phyloP scores from a whole-genome alignment of 164 flowering plant species.

The Vitis labrusca region DNA sequence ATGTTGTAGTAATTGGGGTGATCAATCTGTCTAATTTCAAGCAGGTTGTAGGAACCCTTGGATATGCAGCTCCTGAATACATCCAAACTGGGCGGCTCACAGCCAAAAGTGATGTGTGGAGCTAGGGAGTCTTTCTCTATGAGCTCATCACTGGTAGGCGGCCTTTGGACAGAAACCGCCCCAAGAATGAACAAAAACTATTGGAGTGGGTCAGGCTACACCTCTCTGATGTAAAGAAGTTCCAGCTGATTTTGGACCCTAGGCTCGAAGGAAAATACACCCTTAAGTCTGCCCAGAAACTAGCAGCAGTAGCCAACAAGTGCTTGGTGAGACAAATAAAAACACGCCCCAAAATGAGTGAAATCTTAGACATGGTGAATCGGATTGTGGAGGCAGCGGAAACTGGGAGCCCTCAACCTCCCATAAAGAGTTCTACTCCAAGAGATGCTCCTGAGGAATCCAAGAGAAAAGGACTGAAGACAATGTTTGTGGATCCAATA shows the following conservation, averaged over 20 bases:
- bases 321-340: conserved; percentile 66
- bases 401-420: conserved; percentile 30
- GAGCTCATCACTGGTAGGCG: conserved; percentile 90
- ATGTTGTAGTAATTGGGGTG: neutral
- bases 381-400: conserved; percentile 40
- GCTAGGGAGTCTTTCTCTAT: conserved; percentile 88
- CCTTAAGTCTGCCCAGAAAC: conserved; percentile 60
- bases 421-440: conserved; percentile 19
- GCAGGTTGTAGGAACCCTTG: conserved; percentile 94
- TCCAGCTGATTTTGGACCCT: conserved; percentile 72
- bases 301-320: conserved; percentile 74
- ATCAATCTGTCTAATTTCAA: neutral
- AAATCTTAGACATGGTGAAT: conserved; percentile 67
- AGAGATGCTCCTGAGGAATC: conserved; percentile 17
- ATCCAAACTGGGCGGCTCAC: conserved; percentile 85
- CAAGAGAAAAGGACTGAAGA: conserved; percentile 25
- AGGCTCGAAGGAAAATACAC: conserved; percentile 57
- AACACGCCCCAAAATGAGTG: conserved; percentile 81
- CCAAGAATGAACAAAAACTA: conserved; percentile 76
- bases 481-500: conserved; percentile 34
- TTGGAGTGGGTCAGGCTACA: conserved; percentile 83
- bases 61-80: conserved; percentile 97
- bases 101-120: conserved; percentile 83
- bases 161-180: conserved; percentile 72
- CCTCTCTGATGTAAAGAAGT: conserved; percentile 58